A percentile compares a stretch with the other conserved stretches of the same genome.
These are phyloP conservation scores for Tuber melanosporum DNA, from an alignment of 495 filamentous ascomycete genomes.

Conservation along the genomic window DNA sequence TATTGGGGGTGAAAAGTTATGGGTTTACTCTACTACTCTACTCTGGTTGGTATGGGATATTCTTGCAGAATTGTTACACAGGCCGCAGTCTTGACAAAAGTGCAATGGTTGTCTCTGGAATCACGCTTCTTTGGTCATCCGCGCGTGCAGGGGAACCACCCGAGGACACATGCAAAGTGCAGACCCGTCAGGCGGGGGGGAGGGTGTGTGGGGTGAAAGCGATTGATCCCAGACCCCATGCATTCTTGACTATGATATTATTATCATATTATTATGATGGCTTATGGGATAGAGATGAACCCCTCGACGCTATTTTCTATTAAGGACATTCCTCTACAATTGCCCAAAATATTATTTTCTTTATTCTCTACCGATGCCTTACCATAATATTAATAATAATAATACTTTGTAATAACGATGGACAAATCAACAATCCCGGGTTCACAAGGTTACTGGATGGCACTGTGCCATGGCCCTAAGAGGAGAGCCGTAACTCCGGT, in stretches of 20 bases:
- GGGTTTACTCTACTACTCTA: neutral
- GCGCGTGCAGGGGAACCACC: constrained; percentile 24
- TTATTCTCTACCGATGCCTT: neutral
- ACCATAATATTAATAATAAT: neutral
- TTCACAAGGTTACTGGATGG: neutral
- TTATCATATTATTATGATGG: too few relatives aligned
- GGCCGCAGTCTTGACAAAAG: constrained; percentile 19
- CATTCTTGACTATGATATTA: neutral
- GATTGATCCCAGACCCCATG: constrained; percentile 22
- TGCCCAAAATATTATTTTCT: too few relatives aligned
- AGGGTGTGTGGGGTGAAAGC: neutral
- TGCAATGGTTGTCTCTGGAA: constrained; percentile 21
- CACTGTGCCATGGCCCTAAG: neutral
- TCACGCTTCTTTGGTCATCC: constrained; percentile 21
- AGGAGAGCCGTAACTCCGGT: neutral
- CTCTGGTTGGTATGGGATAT: neutral
- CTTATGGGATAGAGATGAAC: neutral
- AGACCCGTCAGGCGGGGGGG: constrained; percentile 18
- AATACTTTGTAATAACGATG: neutral
- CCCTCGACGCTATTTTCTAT: neutral
- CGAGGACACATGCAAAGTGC: constrained; percentile 11
- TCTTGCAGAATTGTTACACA: constrained; percentile 15
- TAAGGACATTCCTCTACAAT: neutral
- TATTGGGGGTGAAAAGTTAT: neutral
- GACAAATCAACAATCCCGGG: neutral